These are phyloP conservation scores for Ganoderma sinense DNA, from an alignment of 1,284 basidiomycete species.

Conservation along the genomic window DNA sequence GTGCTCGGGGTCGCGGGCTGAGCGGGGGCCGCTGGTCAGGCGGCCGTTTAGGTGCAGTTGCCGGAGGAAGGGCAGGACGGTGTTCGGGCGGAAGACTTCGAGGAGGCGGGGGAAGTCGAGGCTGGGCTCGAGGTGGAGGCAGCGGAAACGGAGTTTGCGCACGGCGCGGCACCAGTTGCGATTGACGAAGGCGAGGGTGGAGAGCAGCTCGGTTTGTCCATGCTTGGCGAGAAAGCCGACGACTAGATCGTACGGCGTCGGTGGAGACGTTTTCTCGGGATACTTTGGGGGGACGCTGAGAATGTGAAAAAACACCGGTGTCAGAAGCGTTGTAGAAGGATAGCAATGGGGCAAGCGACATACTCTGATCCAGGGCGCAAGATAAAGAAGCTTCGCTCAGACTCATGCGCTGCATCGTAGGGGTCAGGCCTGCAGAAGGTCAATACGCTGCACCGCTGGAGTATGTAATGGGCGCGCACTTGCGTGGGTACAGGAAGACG, in stretches of 20 bases:
- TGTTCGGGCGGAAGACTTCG: constrained; percentile 7
- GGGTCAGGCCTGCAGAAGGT: not conserved
- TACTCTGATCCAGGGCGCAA: constrained; percentile 10
- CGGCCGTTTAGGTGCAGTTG: constrained; percentile 14
- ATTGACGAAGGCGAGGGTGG: constrained; percentile 6
- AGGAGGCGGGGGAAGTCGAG: not conserved
- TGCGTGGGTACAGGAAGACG: constrained; percentile 11
- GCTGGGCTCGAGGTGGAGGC: not conserved
- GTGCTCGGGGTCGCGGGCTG: constrained; percentile 1
- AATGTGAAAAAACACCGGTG: not conserved
- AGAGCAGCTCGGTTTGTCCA: not conserved
- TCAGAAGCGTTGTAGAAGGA: not conserved
- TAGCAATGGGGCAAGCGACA: not conserved
- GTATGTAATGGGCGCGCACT: constrained; percentile 4
- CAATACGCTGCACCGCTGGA: not conserved
- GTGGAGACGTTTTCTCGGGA: not conserved
- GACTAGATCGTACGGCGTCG: constrained; percentile 3
- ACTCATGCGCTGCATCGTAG: not conserved
- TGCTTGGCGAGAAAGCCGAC: not conserved
- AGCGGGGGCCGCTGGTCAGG: not conserved
- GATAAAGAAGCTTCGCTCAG: constrained; percentile 13
- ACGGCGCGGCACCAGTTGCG: constrained; percentile 12
- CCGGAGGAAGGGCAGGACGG: constrained; percentile 13
- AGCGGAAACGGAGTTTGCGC: constrained; percentile 12
- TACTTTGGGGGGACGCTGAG: constrained; percentile 17